A percentile compares a stretch with the other conserved stretches of the same genome.
Conservation (phyloP, 2,329 filamentous ascomycete species). For the Nannizzia gypsea region DNA sequence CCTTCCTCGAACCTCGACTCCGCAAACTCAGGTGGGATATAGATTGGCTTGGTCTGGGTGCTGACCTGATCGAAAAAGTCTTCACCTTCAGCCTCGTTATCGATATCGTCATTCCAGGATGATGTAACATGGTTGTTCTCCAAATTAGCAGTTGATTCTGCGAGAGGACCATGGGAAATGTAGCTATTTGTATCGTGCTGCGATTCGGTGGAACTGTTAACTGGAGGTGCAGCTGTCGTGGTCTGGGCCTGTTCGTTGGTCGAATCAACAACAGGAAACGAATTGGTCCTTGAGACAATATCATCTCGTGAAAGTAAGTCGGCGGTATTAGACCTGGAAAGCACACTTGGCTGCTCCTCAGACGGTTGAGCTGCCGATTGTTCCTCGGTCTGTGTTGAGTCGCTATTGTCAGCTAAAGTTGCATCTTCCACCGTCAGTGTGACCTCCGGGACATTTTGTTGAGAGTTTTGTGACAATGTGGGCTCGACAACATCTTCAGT, state of each 20-base stretch:
- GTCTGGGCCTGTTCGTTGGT: neutral
- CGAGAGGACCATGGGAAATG: neutral
- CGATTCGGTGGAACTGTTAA: neutral
- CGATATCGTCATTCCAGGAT: constrained; percentile 33
- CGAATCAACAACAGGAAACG: constrained; percentile 10
- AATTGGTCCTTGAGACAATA: constrained; percentile 6
- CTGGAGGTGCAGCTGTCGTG: neutral
- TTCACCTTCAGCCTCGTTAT: constrained; percentile 38
- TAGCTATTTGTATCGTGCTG: neutral
- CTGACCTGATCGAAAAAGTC: constrained; percentile 51
- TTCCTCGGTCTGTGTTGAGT: neutral
- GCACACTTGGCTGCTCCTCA: neutral
- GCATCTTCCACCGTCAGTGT: neutral
- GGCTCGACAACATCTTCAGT: neutral
- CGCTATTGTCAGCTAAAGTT: neutral
- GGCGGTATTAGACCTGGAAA: neutral
- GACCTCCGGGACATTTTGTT: neutral
- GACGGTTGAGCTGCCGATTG: neutral
- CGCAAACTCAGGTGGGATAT: constrained; percentile 25
- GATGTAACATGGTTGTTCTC: neutral
- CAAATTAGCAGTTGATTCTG: neutral
- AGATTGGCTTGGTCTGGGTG: constrained; percentile 30
- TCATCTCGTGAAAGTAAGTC: neutral
- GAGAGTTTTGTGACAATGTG: neutral
- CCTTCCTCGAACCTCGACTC: constrained; percentile 60